A percentile compares a stretch with the other conserved stretches of the same genome.
Evolutionary conservation across 139 green algal species (phyloP).

Genomic region (Asterochloris erici): DNA sequence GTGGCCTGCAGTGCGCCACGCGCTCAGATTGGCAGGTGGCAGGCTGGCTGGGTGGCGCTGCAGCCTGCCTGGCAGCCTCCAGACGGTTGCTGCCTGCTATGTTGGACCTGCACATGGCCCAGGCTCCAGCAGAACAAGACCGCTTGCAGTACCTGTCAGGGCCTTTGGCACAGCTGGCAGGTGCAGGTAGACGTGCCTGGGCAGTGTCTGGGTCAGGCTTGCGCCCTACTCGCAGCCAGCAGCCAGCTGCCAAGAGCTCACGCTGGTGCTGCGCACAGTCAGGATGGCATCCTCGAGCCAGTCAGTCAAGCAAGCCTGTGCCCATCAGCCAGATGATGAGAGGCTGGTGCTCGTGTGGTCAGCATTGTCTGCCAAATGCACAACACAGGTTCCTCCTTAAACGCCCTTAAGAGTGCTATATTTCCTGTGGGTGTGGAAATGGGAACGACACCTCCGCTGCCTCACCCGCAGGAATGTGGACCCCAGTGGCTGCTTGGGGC

Average conservation of each 20-base stretch:
- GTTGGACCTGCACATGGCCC: background rate
- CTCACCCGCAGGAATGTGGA: constrained; percentile 29
- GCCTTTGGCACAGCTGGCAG: background rate
- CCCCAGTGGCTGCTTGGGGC: constrained; percentile 36
- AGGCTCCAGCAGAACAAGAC: background rate
- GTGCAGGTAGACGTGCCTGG: background rate
- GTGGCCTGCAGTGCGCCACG: background rate
- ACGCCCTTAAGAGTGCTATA: background rate
- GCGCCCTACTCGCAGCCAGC: too few species aligned
- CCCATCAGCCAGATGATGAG: background rate
- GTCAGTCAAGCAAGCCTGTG: background rate
- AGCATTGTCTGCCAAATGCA: background rate
- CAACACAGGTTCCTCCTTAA: background rate
- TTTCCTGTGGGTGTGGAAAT: background rate
- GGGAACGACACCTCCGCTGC: background rate
- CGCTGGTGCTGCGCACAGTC: too few species aligned
- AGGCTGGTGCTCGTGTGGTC: background rate
- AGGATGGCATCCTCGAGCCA: too few species aligned
- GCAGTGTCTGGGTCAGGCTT: too few species aligned
- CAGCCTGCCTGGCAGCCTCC: background rate
- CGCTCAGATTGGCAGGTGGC: background rate
- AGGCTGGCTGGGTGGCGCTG: background rate
- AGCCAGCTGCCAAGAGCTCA: too few species aligned
- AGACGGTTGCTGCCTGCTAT: background rate
- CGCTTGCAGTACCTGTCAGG: background rate